Evolutionary conservation across 1,139 yeast species (phyloP).

Genomic region (Yamadazyma triangularis): DNA sequence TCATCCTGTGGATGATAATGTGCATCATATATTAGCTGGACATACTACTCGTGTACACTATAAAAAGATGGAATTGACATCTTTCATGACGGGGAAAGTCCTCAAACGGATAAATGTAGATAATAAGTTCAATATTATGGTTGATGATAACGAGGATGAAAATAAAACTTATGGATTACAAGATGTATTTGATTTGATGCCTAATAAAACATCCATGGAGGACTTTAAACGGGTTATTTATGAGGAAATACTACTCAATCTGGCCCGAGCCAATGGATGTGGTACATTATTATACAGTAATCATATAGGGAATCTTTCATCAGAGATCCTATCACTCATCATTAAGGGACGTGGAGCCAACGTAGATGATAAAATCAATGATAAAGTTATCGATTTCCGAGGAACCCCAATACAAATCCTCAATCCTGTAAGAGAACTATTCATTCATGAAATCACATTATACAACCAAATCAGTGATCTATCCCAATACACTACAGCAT

Average conservation of each 20-base stretch:
- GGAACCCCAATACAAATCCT: conserved; percentile 33
- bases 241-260: conserved; percentile 42
- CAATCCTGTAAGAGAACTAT: conserved; percentile 74
- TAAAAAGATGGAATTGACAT: conserved; percentile 12
- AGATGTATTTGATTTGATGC: conserved; percentile 27
- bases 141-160: conserved; percentile 7
- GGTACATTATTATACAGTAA: conserved; percentile 67
- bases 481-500: conserved; percentile 10
- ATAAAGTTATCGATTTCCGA: conserved; percentile 26
- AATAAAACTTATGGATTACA: conserved; percentile 12
- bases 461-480: conserved; percentile 40
- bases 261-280: conserved; percentile 45
- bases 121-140: conserved; percentile 23
- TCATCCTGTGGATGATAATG: conserved; percentile 11
- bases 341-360: conserved; percentile 88
- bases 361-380: conserved; percentile 51
- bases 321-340: conserved; percentile 69
- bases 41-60: conserved; percentile 35
- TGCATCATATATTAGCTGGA: conserved; percentile 16
- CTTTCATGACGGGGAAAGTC: conserved; percentile 23
- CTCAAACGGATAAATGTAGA: conserved; percentile 24
- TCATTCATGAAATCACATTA: conserved; percentile 59
- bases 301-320: conserved; percentile 81
- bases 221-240: conserved; percentile 53
- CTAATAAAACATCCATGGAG: conserved; percentile 56